Percentiles rank a stretch among this genome's conserved stretches.
Conservation (phyloP, 805 yeast genomes). For the Pichia ethanolica region DNA sequence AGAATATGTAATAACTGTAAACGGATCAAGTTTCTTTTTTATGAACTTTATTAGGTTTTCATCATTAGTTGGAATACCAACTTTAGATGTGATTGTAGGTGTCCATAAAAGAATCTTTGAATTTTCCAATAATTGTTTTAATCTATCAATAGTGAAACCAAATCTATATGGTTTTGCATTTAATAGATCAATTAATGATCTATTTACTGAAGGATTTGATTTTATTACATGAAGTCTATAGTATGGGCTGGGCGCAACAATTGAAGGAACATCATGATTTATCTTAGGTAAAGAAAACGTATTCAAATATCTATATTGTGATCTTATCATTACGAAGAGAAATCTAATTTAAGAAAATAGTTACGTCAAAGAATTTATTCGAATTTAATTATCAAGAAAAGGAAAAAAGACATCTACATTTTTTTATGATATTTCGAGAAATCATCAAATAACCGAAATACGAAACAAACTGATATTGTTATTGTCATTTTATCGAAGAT, state of each 20-base stretch:
- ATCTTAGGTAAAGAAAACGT: neutral
- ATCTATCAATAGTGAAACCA: neutral
- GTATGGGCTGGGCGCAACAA: neutral
- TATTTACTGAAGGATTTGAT: neutral
- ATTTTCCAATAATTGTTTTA: neutral
- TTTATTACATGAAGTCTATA: neutral
- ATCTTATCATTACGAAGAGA: no score
- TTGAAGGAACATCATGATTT: neutral
- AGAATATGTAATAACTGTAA: constrained; percentile 3
- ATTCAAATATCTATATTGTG: no score
- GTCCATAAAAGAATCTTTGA: neutral
- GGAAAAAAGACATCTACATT: no score
- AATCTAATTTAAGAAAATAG: no score
- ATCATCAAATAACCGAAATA: no score
- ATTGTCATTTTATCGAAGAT: neutral
- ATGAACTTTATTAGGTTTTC: neutral
- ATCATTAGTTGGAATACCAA: neutral
- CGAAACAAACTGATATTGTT: no score
- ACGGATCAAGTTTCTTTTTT: neutral
- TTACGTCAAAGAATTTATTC: no score
- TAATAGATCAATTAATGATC: constrained; percentile 1
- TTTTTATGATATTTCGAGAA: no score
- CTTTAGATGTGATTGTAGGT: neutral
- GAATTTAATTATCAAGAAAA: no score
- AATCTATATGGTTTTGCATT: constrained; percentile 11